Evolutionary conservation across 176 grass and related monocot species (phyloP), one percentile per base, ranked within the genome.

Genomic region (Guadua angustifolia): DNA sequence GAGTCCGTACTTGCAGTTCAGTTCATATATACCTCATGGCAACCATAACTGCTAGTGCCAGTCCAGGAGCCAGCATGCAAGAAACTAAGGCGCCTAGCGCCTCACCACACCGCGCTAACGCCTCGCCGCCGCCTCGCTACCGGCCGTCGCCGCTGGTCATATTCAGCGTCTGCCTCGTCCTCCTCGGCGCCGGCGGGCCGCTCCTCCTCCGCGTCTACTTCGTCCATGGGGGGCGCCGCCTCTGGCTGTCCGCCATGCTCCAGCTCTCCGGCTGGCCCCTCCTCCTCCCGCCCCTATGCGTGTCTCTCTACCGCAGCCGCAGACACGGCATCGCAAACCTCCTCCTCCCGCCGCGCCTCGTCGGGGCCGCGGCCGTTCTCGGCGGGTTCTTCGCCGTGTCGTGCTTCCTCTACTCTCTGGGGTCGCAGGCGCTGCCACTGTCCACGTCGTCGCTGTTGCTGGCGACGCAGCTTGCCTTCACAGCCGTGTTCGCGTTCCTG

Each of bases 151-250:
- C 51, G 39, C 83, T 90, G 72, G 85, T 91, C 19, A 15, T 88
- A 25, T 53, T 90, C 22, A 90, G 92, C 59, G 80, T 70, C 16
- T 56, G 69, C 82, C 73, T 97, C 70, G 79, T 97, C 61, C 78
- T 93, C 13, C 15, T 92, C 50, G 94, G 94, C 74, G 88, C 82
- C 49, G 82, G 84, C 2, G 91, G 84, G 0, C 66, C 78, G 33
- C 91, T 97, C 26, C 89, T 97, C 70, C 79, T 88, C 47, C 94
- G 94, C 2, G 80, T 94, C 49, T 97, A 97, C 89, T 97, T 94
- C 75, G 77, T 86, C 16, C 79, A 89, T 45, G 92, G 92, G 3
- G 92, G 94, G 6, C 45, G 61, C 32, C 72, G 89, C 52, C 58
- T 92, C n/a, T 97, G 82, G 79, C 89, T 97, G 2, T 87, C 92